These are phyloP conservation scores for Xerocomus nothofagi DNA, from an alignment of 1,284 basidiomycete species.

Conservation along the genomic window DNA sequence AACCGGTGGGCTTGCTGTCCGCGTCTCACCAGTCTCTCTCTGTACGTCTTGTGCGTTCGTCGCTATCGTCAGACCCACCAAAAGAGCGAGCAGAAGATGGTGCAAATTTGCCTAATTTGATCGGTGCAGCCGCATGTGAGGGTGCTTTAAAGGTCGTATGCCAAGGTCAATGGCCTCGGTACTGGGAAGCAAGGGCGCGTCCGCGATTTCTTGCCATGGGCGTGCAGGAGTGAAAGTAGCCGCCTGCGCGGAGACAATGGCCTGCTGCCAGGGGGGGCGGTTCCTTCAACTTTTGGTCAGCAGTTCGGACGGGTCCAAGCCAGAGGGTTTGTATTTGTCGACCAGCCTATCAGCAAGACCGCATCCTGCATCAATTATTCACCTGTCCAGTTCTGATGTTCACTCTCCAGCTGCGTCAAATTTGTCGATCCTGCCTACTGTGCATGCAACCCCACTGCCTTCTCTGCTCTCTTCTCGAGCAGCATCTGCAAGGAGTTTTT, in stretches of 20 bases:
- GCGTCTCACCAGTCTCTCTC: conserved; percentile 55
- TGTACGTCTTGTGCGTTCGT: conserved; percentile 51
- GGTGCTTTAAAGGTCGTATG: conserved; percentile 66
- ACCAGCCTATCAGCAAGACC: conserved; percentile 82
- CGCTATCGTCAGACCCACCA: conserved; percentile 38
- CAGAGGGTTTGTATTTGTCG: conserved; percentile 84
- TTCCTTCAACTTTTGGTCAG: conserved; percentile 73
- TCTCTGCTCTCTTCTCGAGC: conserved; percentile 50
- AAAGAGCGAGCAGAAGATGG: conserved; percentile 25
- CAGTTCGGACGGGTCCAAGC: conserved; percentile 58
- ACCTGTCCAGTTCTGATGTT: conserved; percentile 71
- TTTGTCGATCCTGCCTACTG: not conserved
- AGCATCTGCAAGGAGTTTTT: conserved; percentile 72
- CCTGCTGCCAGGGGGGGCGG: conserved; percentile 38
- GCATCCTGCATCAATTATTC: conserved; percentile 73
- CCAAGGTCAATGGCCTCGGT: conserved; percentile 64
- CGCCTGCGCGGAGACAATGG: not conserved
- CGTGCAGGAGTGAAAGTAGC: conserved; percentile 2
- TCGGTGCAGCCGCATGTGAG: conserved; percentile 50
- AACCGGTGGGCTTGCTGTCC: conserved; percentile 56
- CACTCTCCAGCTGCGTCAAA: conserved; percentile 38
- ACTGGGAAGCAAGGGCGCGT: conserved; percentile 51
- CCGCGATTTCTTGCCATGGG: conserved; percentile 25
- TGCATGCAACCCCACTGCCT: conserved; percentile 11
- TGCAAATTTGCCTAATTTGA: conserved; percentile 52